These are phyloP conservation scores for Neonectria sp. DNA, from an alignment of 2,329 filamentous ascomycete genomes.

Conservation along the genomic window DNA sequence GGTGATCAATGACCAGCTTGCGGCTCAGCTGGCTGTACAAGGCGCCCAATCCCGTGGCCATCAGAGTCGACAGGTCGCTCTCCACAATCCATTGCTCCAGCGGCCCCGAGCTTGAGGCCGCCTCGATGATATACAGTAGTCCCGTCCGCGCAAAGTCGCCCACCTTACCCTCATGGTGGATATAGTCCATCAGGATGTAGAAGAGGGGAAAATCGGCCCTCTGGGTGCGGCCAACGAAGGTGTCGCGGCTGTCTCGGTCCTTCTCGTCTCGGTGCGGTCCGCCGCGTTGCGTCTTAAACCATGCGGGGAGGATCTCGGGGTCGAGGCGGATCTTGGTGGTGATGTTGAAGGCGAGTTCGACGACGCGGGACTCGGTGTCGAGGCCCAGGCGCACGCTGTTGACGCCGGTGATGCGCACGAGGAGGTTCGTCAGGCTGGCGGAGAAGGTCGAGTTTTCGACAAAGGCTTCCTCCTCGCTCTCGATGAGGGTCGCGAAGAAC, in stretches of 20 bases:
- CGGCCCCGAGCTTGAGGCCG: conserved; percentile 84
- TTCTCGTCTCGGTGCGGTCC: conserved; percentile 53
- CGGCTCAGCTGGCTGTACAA: conserved; percentile 77
- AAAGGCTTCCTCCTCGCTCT: conserved; percentile 97
- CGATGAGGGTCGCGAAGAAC: conserved; percentile 92
- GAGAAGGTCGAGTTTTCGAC: conserved; percentile 90
- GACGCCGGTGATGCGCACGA: conserved; percentile 82
- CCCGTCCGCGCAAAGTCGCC: conserved; percentile 97
- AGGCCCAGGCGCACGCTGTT: conserved; percentile 81
- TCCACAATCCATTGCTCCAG: conserved; percentile 98
- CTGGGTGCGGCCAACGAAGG: conserved; percentile 87
- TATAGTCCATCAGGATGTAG: conserved; percentile 95
- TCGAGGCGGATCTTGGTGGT: conserved; percentile 95
- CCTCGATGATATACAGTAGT: conserved; percentile 94
- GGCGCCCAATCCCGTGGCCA: conserved; percentile 95
- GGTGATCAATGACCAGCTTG: conserved; percentile 86
- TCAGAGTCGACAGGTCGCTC: conserved; percentile 94
- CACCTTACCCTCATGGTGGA: conserved; percentile 93
- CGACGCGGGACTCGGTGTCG: conserved; percentile 89
- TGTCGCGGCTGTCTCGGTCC: conserved; percentile 75
- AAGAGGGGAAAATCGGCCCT: conserved; percentile 96
- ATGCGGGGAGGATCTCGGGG: conserved; percentile 87
- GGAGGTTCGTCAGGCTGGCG: conserved; percentile 86
- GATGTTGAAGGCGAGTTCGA: conserved; percentile 95
- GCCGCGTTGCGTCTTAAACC: conserved; percentile 80